These are phyloP conservation scores for Candida insectorum DNA, from an alignment of 805 yeast species.

Conservation along the genomic window DNA sequence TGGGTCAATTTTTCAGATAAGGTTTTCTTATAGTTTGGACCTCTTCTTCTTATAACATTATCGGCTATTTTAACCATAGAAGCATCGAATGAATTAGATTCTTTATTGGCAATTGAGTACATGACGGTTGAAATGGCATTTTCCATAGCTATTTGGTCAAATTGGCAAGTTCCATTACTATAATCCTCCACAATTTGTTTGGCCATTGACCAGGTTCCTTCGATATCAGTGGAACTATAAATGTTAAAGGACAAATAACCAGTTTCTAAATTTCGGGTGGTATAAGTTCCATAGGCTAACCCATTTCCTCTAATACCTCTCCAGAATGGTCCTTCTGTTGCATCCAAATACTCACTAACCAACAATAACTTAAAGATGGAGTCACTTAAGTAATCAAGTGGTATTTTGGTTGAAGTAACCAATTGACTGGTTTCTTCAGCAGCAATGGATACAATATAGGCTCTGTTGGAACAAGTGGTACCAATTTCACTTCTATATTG, in stretches of 20 bases:
- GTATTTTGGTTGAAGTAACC: conserved; percentile 56
- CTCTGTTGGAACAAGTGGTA: conserved; percentile 45
- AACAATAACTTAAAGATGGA: conserved; percentile 71
- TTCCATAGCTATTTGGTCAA: conserved; percentile 60
- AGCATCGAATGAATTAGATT: conserved; percentile 62
- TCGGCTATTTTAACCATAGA: conserved; percentile 67
- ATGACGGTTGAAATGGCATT: conserved; percentile 79
- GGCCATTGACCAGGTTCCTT: conserved; percentile 61
- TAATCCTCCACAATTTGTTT: conserved; percentile 59
- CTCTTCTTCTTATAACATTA: conserved; percentile 63
- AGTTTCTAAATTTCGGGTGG: conserved; percentile 56
- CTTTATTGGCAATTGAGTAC: conserved; percentile 63
- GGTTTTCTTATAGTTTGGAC: conserved; percentile 55
- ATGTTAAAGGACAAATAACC: conserved; percentile 66
- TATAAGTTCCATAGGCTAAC: conserved; percentile 81
- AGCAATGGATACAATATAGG: conserved; percentile 68
- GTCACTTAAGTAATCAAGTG: conserved; percentile 40
- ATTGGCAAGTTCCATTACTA: conserved; percentile 48
- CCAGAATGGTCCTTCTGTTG: conserved; percentile 97
- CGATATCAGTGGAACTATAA: conserved; percentile 81
- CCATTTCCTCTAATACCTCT: conserved; percentile 94
- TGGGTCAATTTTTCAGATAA: conserved; percentile 52
- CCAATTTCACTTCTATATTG: conserved; percentile 59
- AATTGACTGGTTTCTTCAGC: conserved; percentile 81
- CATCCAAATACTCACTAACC: conserved; percentile 72